Conservation (phyloP, 225 moss, liverwort and hornwort species). For the Antitrichia curtipendula region DNA sequence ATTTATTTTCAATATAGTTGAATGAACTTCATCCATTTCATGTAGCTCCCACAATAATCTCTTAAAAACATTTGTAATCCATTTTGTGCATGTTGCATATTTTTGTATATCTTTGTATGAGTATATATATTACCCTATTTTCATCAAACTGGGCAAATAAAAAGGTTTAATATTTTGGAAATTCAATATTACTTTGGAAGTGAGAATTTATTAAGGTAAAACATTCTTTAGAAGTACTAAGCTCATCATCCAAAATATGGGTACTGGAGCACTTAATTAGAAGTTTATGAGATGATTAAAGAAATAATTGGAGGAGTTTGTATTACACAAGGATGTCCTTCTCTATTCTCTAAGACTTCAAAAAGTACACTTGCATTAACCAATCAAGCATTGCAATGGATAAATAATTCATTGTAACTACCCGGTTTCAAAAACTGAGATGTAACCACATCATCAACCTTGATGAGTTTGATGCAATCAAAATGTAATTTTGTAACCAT, state of each 20-base stretch:
- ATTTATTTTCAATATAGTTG: no score
- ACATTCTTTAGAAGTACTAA: not conserved
- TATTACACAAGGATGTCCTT: not conserved
- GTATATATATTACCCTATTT: no score
- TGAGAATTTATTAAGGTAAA: not conserved
- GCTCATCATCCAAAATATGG: not conserved
- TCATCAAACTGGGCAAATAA: no score
- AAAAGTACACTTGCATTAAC: not conserved
- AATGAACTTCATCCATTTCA: no score
- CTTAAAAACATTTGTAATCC: no score
- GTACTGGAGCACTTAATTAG: not conserved
- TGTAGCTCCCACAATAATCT: no score
- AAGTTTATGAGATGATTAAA: no score
- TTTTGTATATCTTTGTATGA: no score
- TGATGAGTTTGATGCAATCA: not conserved
- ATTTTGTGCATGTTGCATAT: no score
- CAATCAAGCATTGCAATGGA: not conserved
- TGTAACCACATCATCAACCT: not conserved
- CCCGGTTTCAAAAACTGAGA: not conserved
- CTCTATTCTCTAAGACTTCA: not conserved
- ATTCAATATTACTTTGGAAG: not conserved
- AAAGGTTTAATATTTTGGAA: no score
- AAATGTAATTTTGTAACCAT: not conserved
- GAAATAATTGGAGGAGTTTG: fast-evolving
- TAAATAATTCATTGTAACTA: no score